Percentiles rank a stretch among this genome's conserved stretches.
These are phyloP conservation scores for Blastobotrys illinoisensis DNA, from an alignment of 1,139 yeast genomes.

Conservation along the genomic window DNA sequence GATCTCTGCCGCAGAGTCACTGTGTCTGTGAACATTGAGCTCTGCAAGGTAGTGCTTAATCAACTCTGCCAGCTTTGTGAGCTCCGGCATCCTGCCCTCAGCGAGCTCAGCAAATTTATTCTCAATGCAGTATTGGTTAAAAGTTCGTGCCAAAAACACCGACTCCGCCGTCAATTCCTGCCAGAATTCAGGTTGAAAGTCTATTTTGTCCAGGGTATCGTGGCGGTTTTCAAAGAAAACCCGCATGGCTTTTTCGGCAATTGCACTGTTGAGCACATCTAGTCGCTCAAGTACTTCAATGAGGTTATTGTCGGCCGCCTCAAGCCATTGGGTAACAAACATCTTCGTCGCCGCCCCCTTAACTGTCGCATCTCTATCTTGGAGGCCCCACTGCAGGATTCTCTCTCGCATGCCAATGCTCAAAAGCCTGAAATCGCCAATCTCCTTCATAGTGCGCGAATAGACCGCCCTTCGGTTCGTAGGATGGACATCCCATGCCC, in stretches of 20 bases:
- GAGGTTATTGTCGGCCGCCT: conserved; percentile 61
- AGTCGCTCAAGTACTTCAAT: conserved; percentile 65
- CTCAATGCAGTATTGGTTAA: conserved; percentile 57
- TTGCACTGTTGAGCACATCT: conserved; percentile 58
- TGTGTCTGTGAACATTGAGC: conserved; percentile 35
- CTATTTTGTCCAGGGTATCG: conserved; percentile 54
- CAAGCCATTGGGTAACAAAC: conserved; percentile 70
- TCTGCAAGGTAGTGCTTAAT: conserved; percentile 49
- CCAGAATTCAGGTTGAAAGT: conserved; percentile 61
- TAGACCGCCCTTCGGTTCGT: conserved; percentile 69
- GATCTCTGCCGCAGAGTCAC: conserved; percentile 48
- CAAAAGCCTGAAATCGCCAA: conserved; percentile 62
- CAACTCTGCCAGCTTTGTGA: conserved; percentile 61
- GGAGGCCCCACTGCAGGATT: conserved; percentile 75
- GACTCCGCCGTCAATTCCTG: conserved; percentile 65
- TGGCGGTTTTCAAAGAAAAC: conserved; percentile 56
- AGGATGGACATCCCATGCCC: conserved; percentile 76
- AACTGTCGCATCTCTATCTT: conserved; percentile 77
- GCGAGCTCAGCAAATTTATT: conserved; percentile 50
- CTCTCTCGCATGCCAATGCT: conserved; percentile 58
- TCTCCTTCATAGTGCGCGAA: conserved; percentile 59
- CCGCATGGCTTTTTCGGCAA: conserved; percentile 58
- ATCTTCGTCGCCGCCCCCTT: conserved; percentile 65
- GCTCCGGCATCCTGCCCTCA: conserved; percentile 75
- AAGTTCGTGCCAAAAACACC: conserved; percentile 64